phyloP scores from a whole-genome alignment of 2,329 filamentous ascomycete species.

The Cercospora brassicicola region DNA sequence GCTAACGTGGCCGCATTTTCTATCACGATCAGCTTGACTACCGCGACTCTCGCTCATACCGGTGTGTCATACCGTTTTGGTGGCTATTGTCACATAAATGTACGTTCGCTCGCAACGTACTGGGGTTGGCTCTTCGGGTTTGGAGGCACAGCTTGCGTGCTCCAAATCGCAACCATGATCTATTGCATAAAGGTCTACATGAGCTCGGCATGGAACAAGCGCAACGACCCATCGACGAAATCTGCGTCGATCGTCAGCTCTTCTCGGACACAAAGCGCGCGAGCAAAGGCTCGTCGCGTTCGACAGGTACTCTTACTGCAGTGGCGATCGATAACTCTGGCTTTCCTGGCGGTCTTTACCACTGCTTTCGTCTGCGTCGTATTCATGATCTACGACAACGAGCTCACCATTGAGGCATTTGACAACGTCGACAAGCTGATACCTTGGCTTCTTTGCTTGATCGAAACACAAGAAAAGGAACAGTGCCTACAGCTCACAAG shows the following conservation, averaged over 20 bases:
- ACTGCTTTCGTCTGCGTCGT: conserved; percentile 30
- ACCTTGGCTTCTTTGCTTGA: conserved; percentile 33
- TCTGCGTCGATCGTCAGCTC: conserved; percentile 26
- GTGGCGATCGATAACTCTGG: conserved; percentile 79
- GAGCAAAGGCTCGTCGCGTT: conserved; percentile 71
- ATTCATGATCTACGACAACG: conserved; percentile 31
- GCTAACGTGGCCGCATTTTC: conserved; percentile 38
- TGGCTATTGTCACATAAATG: conserved; percentile 84
- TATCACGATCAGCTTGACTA: conserved; percentile 36
- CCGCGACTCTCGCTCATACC: conserved; percentile 47
- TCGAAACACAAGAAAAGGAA: conserved; percentile 26
- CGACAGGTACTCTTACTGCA: conserved; percentile 76
- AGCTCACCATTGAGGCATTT: conserved; percentile 25
- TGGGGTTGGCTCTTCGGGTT: conserved; percentile 44
- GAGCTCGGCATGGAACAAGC: conserved; percentile 20
- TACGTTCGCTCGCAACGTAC: conserved; percentile 41
- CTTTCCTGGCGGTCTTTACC: conserved; percentile 67
- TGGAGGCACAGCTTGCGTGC: conserved; percentile 34
- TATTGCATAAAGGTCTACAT: conserved; percentile 43
- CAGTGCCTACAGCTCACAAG: conserved; percentile 25
- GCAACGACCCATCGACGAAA: conserved; percentile 24
- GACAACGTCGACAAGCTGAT: conserved; percentile 26
- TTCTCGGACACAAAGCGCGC: conserved; percentile 39
- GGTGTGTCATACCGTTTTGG: conserved; percentile 64
- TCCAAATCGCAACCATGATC: conserved; percentile 39